phyloP scores from a whole-genome alignment of 2,329 filamentous ascomycete species.

The Verticillium nubilum region DNA sequence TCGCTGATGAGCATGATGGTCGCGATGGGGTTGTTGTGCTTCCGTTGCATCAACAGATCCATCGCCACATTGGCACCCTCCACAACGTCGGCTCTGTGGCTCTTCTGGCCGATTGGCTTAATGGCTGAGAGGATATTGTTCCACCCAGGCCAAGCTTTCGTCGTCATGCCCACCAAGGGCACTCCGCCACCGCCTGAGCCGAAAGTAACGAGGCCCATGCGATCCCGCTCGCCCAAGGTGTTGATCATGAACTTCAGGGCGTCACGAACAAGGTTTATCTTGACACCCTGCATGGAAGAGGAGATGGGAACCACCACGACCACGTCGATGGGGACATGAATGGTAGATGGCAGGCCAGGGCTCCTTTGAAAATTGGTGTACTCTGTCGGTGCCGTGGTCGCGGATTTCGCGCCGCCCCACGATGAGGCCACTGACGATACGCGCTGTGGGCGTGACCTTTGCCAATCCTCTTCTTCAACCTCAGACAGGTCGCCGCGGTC shows the following conservation, averaged over 20 bases:
- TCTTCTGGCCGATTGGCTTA: conserved; percentile 92
- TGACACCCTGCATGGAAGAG: conserved; percentile 98
- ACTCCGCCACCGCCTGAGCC: conserved; percentile 91
- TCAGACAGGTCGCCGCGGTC: conserved; percentile 75
- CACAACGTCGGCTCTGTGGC: conserved; percentile 89
- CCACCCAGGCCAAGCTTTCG: conserved; percentile 92
- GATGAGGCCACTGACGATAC: conserved; percentile 71
- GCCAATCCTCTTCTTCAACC: conserved; percentile 85
- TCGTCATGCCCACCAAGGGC: conserved; percentile 96
- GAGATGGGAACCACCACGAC: conserved; percentile 97
- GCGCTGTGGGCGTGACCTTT: conserved; percentile 58
- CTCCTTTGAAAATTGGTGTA: conserved; percentile 69
- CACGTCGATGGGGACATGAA: conserved; percentile 90
- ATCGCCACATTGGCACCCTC: conserved; percentile 97
- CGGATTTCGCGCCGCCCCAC: conserved; percentile 77
- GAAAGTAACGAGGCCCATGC: conserved; percentile 96
- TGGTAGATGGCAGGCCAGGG: conserved; percentile 38
- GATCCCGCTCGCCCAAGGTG: conserved; percentile 84
- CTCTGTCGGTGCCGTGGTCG: conserved; percentile 84
- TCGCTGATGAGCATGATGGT: conserved; percentile 97
- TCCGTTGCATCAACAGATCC: conserved; percentile 97
- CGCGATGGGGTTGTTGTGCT: conserved; percentile 90
- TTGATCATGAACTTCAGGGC: conserved; percentile 87
- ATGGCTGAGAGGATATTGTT: conserved; percentile 79
- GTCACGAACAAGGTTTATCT: conserved; percentile 90